phyloP scores from a whole-genome alignment of 2,329 filamentous ascomycete species.

The Daldinia sp. region DNA sequence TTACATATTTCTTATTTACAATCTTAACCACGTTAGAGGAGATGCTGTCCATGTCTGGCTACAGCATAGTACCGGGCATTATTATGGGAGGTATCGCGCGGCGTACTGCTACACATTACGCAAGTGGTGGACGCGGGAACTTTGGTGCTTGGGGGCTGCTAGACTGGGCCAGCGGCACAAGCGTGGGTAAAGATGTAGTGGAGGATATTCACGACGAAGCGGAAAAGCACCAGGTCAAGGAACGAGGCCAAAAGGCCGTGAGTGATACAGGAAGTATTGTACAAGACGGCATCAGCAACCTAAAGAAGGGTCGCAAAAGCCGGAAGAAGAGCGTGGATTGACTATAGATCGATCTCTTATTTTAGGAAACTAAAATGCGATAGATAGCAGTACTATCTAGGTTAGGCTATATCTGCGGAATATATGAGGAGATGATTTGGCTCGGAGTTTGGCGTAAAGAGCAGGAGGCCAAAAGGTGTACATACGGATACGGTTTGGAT shows the following conservation, averaged over 20 bases:
- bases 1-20: constrained; percentile 75
- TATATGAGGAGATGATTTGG: not conserved
- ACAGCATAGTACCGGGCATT: constrained; percentile 65
- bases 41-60: constrained; percentile 72
- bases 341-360: not conserved
- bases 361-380: not conserved
- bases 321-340: constrained; percentile 37
- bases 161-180: constrained; percentile 68
- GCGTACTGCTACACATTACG: constrained; percentile 62
- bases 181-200: constrained; percentile 60
- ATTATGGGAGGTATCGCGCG: constrained; percentile 60
- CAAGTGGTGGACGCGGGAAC: constrained; percentile 63
- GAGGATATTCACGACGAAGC: constrained; percentile 64
- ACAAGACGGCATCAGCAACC: constrained; percentile 47
- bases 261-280: constrained; percentile 47
- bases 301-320: constrained; percentile 44
- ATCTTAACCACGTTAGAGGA: constrained; percentile 72
- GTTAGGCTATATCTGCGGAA: not conserved
- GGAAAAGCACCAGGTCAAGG: constrained; percentile 61
- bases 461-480: not conserved
- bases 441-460: constrained; percentile 14
- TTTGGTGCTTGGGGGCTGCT: constrained; percentile 69
- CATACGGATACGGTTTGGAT: not conserved
- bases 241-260: constrained; percentile 47
- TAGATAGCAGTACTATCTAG: not conserved